Percentiles rank a stretch among this genome's conserved stretches.
phyloP scores from a whole-genome alignment of 768 basidiomycete species.

The Mycena kentingensis region DNA sequence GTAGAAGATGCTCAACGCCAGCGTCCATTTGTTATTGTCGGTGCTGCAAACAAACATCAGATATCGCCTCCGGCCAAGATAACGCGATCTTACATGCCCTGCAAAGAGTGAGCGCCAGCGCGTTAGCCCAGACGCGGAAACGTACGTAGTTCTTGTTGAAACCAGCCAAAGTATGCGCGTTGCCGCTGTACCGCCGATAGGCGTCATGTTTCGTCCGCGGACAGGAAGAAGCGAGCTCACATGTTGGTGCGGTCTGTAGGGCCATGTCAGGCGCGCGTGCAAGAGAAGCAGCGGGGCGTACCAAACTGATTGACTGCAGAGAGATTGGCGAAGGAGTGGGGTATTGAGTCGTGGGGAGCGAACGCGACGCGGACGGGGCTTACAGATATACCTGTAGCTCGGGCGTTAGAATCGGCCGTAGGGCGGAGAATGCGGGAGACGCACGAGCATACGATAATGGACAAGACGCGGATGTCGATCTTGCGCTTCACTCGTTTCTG shows the following conservation, averaged over 20 bases:
- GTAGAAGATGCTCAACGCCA: constrained; percentile 60
- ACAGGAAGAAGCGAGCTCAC: constrained; percentile 30
- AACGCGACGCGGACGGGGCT: constrained; percentile 26
- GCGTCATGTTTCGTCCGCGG: not conserved
- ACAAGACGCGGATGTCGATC: constrained; percentile 53
- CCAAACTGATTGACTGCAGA: constrained; percentile 49
- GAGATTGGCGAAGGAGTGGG: constrained; percentile 17
- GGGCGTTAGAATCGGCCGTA: not conserved
- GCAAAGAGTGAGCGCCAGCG: not conserved
- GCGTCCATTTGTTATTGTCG: constrained; percentile 56
- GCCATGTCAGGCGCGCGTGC: not conserved
- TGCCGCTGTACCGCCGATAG: constrained; percentile 41
- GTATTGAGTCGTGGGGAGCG: constrained; percentile 16
- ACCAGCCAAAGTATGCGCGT: constrained; percentile 52
- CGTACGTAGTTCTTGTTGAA: constrained; percentile 58
- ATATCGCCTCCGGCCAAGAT: not conserved
- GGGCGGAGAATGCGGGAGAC: constrained; percentile 10
- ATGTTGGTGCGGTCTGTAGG: constrained; percentile 58
- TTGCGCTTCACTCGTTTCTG: constrained; percentile 49
- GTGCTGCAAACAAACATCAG: constrained; percentile 23
- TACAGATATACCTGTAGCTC: constrained; percentile 50
- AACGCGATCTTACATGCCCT: constrained; percentile 42
- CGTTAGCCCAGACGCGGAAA: constrained; percentile 1
- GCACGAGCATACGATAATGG: constrained; percentile 52
- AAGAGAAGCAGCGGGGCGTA: constrained; percentile 21